Evolutionary conservation across 495 filamentous ascomycete genomes (phyloP), one percentile per base, ranked within the genome.

Genomic region (Wilcoxina mikolae): DNA sequence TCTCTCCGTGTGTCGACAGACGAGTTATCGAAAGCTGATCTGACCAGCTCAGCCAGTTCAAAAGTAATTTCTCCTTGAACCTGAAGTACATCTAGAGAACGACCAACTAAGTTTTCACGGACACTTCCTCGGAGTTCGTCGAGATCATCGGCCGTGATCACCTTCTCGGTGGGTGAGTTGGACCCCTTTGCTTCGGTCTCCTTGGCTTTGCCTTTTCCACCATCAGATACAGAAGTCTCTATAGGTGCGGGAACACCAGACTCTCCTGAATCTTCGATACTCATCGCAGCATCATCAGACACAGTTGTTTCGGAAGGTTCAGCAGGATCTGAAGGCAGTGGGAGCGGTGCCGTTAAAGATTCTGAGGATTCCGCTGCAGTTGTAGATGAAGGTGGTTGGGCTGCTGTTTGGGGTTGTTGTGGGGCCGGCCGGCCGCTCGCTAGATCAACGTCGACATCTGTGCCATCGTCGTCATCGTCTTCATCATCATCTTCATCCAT

Each of bases 41-140:
- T 75, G 52, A 99, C 87, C 15, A 99, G 72, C 54, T 94, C 89
- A 1, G 86, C 76, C 53, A 99, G 73, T 61, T 96, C 88, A 60
- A 95, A 94, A 2, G 93, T 94, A 3, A 90, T 81, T 59, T 87
- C 83, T 23, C 84, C 79, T 56, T 95, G 88, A 51, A 82, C 80
- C 61, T 87, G 84, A 35, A 96, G 77, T 47, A 95, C 79, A 67
- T 96, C 88, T 17, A 99, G 74, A 55, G 81, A 91, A 29, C 85
- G 84, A 59, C 94, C 87, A 52, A 95, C 88, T 41, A 96, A 70
- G 51, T 85, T 82, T 5, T 78, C 74, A 27, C 85, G 77, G 43
- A 96, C 71, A 10, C 74, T 75, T 20, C 76, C 74, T 33, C 93
- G 81, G 66, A 86, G 80, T 26, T 77, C 74, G 55, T 95, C 85